Base-by-base conservation (phyloP, 108 stramenopile species). In the Asterionellopsis glacialis region DNA sequence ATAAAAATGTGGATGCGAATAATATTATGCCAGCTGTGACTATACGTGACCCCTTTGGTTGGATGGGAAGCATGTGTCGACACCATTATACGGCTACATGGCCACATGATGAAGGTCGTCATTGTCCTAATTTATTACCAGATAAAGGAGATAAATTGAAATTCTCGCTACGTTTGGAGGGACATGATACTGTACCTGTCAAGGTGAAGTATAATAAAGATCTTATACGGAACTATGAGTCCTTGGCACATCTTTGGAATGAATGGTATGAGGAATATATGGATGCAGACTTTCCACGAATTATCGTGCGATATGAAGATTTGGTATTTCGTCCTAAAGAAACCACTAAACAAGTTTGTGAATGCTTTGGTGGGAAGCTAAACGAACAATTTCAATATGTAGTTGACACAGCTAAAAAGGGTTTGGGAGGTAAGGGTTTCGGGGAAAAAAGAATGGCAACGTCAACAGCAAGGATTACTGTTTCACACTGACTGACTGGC, bases 301-400 rank as follows among this genome's bases (percentile, higher is more conserved):
- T 88, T 41, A 77, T 91, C 59, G 81, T 91, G 0, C 75, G 93
- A 6, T 86, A 81, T 55, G 89, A 91, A 64, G 89, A 91, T 55
- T 68, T 90, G 40, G 41, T 90, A 42, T 91, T 84, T 51, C 77
- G 81, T 59, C 74, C 85, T 12, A 72, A 82, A 45, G 70, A 86
- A 33, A 64, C 69, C 0, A 63, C 73, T 21, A 61, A 64, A 41
- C 23, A 52, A 26, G 72, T 86, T 14, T 90, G 92, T 51, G 69
- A 80, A 12, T 94, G 88, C 53, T 79, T 64, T 6, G 89, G 89
- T 41, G 92, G 92, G 2, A 58, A 58, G 56, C 39, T 57, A 3
- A 12, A 68, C 75, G 18, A 63, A 59, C 13, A 26, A 11, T 91
- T 91, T 64, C 13, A 52, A 38, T 91, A 85, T 61, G 67, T 83